phyloP scores from a whole-genome alignment of 495 filamentous ascomycete genomes.

The Bacidia rubella region DNA sequence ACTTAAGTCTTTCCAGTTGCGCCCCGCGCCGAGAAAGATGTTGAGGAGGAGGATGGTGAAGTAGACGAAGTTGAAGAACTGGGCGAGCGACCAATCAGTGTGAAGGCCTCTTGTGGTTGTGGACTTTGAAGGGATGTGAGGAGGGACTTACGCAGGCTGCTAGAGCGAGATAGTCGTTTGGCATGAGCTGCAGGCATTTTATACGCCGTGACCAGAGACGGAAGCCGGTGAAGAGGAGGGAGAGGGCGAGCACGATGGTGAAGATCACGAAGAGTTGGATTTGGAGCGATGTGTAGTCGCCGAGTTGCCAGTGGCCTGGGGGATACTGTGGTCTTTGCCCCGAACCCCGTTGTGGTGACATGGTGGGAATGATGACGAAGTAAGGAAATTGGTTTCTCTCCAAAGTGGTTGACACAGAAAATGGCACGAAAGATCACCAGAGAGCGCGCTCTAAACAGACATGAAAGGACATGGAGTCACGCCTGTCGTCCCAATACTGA shows the following conservation, averaged over 20 bases:
- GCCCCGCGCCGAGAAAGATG: neutral
- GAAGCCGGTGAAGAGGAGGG: neutral
- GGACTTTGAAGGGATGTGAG: neutral
- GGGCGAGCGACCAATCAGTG: too few species aligned
- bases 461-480: too few species aligned
- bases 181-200: neutral
- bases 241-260: neutral
- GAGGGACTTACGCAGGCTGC: neutral
- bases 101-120: neutral
- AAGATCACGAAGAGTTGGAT: neutral
- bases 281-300: neutral
- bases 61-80: slow-evolving; percentile 1
- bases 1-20: neutral
- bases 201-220: neutral
- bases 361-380: neutral
- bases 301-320: neutral
- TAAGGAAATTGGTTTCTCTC: too few species aligned
- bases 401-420: too few species aligned
- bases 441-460: too few species aligned
- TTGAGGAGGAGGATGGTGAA: neutral
- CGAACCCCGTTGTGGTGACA: neutral
- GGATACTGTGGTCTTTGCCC: neutral
- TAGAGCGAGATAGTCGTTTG: neutral
- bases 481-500: too few species aligned
- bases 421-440: too few species aligned